Conservation (phyloP, 805 yeast genomes). For the Metschnikowia kofuensis region DNA sequence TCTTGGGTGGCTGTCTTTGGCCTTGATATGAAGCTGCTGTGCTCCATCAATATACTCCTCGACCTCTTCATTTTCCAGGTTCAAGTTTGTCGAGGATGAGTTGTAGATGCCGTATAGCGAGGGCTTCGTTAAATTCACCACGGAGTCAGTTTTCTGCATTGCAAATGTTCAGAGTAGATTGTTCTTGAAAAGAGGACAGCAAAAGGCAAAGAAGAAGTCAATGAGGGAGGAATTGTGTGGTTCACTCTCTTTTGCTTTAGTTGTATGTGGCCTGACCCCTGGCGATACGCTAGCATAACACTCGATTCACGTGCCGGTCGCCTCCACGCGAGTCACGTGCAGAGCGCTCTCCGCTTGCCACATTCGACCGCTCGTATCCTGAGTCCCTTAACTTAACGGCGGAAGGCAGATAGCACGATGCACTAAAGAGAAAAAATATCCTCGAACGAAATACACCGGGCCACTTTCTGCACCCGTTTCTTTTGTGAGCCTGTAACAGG, state of each 20-base stretch:
- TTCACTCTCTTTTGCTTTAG: neutral
- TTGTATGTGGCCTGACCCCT: neutral
- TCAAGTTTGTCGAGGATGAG: slow-evolving; percentile 36
- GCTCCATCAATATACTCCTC: slow-evolving; percentile 20
- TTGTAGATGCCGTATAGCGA: slow-evolving; percentile 50
- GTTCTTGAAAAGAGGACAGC: neutral
- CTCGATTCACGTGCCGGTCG: slow-evolving; percentile 1
- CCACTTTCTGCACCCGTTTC: slow-evolving; percentile 3
- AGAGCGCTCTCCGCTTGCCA: neutral
- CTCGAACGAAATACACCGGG: slow-evolving; percentile 11
- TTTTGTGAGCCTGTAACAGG: neutral
- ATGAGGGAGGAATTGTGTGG: too few relatives aligned
- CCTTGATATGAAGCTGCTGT: slow-evolving; percentile 15
- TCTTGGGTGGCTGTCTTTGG: slow-evolving; percentile 12
- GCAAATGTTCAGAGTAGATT: too few relatives aligned
- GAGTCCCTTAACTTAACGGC: neutral
- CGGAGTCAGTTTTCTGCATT: slow-evolving; percentile 30
- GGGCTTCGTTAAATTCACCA: slow-evolving; percentile 49
- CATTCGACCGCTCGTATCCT: neutral
- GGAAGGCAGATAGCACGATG: neutral
- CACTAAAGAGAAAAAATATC: slow-evolving; percentile 4
- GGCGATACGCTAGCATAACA: neutral
- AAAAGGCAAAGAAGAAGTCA: neutral
- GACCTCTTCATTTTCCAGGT: slow-evolving; percentile 23
- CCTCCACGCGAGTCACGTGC: slow-evolving; percentile 3